Evolutionary conservation across 768 basidiomycete species (phyloP).

Genomic region (Daedalea quercina): DNA sequence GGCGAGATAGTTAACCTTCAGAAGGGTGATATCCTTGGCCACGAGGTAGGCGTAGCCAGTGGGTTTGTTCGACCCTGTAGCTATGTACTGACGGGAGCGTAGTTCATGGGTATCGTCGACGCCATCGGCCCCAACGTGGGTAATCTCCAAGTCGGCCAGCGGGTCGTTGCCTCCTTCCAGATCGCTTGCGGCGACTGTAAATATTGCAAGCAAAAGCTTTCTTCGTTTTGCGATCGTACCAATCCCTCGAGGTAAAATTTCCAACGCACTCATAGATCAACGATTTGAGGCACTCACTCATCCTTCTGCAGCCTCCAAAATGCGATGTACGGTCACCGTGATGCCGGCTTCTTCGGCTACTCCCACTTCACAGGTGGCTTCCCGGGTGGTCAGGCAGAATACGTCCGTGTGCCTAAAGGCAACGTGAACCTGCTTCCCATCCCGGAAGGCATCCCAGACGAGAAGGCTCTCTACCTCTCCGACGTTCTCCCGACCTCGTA

Average conservation of each 20-base stretch:
- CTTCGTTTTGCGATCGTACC: conserved; percentile 69
- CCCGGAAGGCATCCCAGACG: conserved; percentile 58
- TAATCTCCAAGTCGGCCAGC: conserved; percentile 54
- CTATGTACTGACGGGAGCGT: neutral
- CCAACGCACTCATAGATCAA: conserved; percentile 4
- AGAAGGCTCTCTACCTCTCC: conserved; percentile 50
- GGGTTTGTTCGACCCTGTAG: neutral
- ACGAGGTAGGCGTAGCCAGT: conserved; percentile 37
- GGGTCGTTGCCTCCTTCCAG: conserved; percentile 77
- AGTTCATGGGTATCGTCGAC: conserved; percentile 68
- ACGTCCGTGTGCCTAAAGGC: conserved; percentile 64
- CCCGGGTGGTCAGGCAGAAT: conserved; percentile 73
- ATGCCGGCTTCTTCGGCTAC: conserved; percentile 69
- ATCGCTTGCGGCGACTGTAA: conserved; percentile 67
- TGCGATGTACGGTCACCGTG: conserved; percentile 57
- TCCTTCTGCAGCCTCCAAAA: conserved; percentile 34
- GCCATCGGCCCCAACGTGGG: conserved; percentile 58
- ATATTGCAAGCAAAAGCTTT: conserved; percentile 69
- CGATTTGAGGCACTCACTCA: neutral
- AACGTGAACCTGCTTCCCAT: conserved; percentile 67
- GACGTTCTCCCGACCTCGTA: conserved; percentile 69
- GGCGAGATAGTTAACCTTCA: conserved; percentile 65
- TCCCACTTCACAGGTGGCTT: conserved; percentile 71
- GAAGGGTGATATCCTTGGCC: conserved; percentile 70
- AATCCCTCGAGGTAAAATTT: conserved; percentile 53